phyloP scores from a whole-genome alignment of 2,329 filamentous ascomycete species.

The Alternaria novae-zelandiae region DNA sequence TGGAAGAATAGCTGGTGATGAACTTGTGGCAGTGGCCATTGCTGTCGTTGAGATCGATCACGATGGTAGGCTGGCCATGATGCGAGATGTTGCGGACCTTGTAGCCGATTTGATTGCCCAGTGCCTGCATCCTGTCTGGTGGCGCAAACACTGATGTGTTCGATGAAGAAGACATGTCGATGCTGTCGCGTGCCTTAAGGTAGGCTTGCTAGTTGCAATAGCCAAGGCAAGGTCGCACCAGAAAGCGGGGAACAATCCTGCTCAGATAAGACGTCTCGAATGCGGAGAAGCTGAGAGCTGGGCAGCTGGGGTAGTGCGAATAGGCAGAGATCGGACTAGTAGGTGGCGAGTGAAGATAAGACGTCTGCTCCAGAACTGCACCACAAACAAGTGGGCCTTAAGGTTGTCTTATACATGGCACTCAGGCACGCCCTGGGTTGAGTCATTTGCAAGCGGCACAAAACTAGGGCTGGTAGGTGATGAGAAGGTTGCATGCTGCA shows the following conservation, averaged over 20 bases:
- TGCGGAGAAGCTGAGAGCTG: slow-evolving; percentile 27
- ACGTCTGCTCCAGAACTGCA: background rate
- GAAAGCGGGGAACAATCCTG: slow-evolving; percentile 6
- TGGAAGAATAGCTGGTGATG: slow-evolving; percentile 61
- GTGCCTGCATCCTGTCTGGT: slow-evolving; percentile 36
- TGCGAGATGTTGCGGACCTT: slow-evolving; percentile 43
- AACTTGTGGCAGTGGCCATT: slow-evolving; percentile 38
- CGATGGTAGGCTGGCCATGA: slow-evolving; percentile 50
- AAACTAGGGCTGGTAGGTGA: background rate
- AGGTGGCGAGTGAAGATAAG: slow-evolving; percentile 12
- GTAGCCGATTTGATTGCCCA: slow-evolving; percentile 42
- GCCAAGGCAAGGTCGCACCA: slow-evolving; percentile 13
- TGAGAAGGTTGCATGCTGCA: slow-evolving; percentile 21
- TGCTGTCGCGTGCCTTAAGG: slow-evolving; percentile 13
- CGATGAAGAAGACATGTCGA: slow-evolving; percentile 30
- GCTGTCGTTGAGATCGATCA: slow-evolving; percentile 49
- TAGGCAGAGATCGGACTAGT: background rate
- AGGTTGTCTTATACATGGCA: slow-evolving; percentile 26
- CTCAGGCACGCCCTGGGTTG: slow-evolving; percentile 16
- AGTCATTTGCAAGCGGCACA: slow-evolving; percentile 24
- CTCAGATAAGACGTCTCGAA: slow-evolving; percentile 20
- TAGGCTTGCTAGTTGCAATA: slow-evolving; percentile 10
- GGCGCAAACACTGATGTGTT: slow-evolving; percentile 25
- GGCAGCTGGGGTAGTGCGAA: slow-evolving; percentile 9
- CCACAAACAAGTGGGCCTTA: slow-evolving; percentile 4